Conservation (phyloP, 345 rosid species). For the Gossypium herbaceum region DNA sequence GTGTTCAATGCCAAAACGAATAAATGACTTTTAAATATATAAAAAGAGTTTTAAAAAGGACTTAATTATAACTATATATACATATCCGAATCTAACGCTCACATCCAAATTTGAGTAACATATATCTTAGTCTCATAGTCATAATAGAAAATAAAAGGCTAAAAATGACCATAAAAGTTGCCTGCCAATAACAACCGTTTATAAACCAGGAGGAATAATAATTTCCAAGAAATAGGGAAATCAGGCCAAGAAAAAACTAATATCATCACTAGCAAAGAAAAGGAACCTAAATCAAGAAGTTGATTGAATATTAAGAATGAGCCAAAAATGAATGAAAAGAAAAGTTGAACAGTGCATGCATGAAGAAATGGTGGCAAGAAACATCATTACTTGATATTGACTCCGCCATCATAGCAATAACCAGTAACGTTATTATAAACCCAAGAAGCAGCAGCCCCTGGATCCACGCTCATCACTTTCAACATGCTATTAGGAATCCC, state of each 20-base stretch:
- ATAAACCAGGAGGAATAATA: background rate
- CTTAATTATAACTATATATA: too few relatives aligned
- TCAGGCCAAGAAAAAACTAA: background rate
- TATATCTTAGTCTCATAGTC: background rate
- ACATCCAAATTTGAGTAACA: too few relatives aligned
- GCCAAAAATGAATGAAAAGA: background rate
- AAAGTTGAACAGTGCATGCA: slow-evolving; percentile 4
- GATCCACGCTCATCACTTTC: slow-evolving; percentile 8
- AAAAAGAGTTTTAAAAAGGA: too few relatives aligned
- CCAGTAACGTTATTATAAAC: slow-evolving; percentile 13
- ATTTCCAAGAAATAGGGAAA: background rate
- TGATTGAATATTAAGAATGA: background rate
- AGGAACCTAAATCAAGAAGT: background rate
- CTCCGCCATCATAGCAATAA: slow-evolving; percentile 15
- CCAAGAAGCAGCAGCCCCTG: slow-evolving; percentile 16
- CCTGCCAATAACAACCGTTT: background rate
- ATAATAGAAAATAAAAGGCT: background rate
- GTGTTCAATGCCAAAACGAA: too few relatives aligned
- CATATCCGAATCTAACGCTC: too few relatives aligned
- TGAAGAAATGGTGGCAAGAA: slow-evolving; percentile 2
- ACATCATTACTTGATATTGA: slow-evolving; percentile 14
- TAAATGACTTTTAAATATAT: too few relatives aligned
- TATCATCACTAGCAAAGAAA: background rate
- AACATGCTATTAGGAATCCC: slow-evolving; percentile 18
- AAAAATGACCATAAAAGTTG: background rate